Conservation (phyloP, 1,139 yeast genomes). For the Zygosaccharomyces pseudobailii region DNA sequence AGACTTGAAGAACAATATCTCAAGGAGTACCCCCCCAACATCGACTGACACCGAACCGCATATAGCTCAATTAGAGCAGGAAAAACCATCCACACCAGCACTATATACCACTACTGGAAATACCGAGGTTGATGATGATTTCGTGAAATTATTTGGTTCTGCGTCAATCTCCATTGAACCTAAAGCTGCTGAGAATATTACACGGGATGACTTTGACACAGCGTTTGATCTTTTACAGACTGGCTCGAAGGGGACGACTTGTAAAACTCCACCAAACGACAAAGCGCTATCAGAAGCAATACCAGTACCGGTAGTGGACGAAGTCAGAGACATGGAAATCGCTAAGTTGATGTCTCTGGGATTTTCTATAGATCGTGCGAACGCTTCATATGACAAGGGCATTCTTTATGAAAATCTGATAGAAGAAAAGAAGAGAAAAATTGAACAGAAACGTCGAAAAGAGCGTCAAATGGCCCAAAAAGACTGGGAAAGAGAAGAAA, state of each 20-base stretch:
- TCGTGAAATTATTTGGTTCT: slow-evolving; percentile 18
- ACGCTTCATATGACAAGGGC: slow-evolving; percentile 24
- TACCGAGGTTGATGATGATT: slow-evolving; percentile 14
- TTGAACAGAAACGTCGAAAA: slow-evolving; percentile 4
- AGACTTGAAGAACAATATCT: not conserved
- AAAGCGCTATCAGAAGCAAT: not conserved
- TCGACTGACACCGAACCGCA: not conserved
- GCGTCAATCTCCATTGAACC: not conserved
- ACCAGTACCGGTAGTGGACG: slow-evolving; percentile 24
- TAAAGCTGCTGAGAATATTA: not conserved
- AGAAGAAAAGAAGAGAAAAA: slow-evolving; percentile 6
- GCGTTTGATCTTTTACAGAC: slow-evolving; percentile 13
- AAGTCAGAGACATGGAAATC: slow-evolving; percentile 33
- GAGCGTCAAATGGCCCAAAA: not conserved
- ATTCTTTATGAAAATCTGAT: slow-evolving; percentile 23
- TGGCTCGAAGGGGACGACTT: not conserved
- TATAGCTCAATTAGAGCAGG: not conserved
- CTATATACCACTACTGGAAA: slow-evolving; percentile 1
- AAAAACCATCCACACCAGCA: slow-evolving; percentile 4
- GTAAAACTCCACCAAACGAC: slow-evolving; percentile 2
- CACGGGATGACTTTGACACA: slow-evolving; percentile 11
- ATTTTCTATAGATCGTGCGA: slow-evolving; percentile 22
- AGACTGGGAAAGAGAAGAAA: not conserved
- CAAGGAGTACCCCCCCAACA: not conserved
- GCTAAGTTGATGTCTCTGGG: slow-evolving; percentile 33